A percentile compares a stretch with the other conserved stretches of the same genome.
Conservation (phyloP, 139 green algal species). For the Volvox africanus region DNA sequence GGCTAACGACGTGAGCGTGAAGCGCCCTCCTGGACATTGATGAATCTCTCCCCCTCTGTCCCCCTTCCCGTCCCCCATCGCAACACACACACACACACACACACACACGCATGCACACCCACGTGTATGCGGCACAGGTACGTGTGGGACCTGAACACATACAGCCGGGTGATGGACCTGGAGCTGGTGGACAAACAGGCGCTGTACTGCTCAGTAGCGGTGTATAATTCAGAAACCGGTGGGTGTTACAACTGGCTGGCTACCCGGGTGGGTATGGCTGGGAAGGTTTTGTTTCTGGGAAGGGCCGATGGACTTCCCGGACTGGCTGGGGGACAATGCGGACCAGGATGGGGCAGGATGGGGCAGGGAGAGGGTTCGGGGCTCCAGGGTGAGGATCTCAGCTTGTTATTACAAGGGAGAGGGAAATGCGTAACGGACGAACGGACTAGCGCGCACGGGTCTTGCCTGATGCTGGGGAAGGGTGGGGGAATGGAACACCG, state of each 20-base stretch:
- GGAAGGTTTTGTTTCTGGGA: no score
- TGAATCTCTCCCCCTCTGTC: neutral
- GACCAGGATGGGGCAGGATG: neutral
- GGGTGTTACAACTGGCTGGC: neutral
- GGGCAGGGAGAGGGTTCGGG: neutral
- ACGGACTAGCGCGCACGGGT: no score
- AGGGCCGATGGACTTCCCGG: no score
- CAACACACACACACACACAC: neutral
- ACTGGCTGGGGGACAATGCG: no score
- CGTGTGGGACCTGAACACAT: constrained; percentile 54
- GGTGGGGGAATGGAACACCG: no score
- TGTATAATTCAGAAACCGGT: constrained; percentile 18
- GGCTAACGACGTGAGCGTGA: neutral
- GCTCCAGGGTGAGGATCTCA: neutral
- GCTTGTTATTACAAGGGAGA: neutral
- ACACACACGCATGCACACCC: neutral
- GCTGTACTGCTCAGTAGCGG: constrained; percentile 16
- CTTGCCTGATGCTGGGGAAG: no score
- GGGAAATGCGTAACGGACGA: no score
- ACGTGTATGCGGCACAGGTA: constrained; percentile 7
- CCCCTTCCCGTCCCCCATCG: neutral
- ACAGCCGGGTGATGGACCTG: constrained; percentile 20
- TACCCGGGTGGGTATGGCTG: neutral
- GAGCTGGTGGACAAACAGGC: constrained; percentile 57
- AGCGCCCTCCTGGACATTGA: neutral